Evolutionary conservation across 495 filamentous ascomycete species (phyloP).

Genomic region (Hapsidospora chrysogenum): DNA sequence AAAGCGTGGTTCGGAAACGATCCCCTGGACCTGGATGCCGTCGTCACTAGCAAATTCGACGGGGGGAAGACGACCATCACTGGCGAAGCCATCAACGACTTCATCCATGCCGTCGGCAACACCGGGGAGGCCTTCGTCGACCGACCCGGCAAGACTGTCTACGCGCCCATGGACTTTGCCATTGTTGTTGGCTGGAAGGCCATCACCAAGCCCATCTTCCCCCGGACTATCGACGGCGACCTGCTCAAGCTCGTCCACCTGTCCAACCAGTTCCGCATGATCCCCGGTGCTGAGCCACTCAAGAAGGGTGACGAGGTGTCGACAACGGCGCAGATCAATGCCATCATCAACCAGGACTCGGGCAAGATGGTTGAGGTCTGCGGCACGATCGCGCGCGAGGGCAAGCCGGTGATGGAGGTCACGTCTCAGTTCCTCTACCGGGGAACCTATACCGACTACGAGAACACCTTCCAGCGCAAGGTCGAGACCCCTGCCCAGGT

Average conservation of each 20-base stretch:
- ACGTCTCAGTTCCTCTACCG: slow-evolving; percentile 96
- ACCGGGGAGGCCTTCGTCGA: slow-evolving; percentile 98
- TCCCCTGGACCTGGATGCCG: slow-evolving; percentile 61
- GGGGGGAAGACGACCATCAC: slow-evolving; percentile 78
- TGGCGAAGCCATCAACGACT: slow-evolving; percentile 85
- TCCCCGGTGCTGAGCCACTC: slow-evolving; percentile 84
- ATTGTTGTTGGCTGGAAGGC: slow-evolving; percentile 94
- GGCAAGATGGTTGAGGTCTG: slow-evolving; percentile 99
- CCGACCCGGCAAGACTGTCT: slow-evolving; percentile 84
- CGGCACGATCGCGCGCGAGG: slow-evolving; percentile 80
- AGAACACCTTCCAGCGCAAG: slow-evolving; percentile 98
- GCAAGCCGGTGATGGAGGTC: slow-evolving; percentile 90
- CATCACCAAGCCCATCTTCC: slow-evolving; percentile 89
- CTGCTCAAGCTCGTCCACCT: slow-evolving; percentile 80
- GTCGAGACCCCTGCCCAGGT: slow-evolving; percentile 90
- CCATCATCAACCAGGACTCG: slow-evolving; percentile 93
- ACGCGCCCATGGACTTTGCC: slow-evolving; percentile 94
- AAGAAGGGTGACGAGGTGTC: slow-evolving; percentile 87
- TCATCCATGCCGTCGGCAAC: slow-evolving; percentile 95
- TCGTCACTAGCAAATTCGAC: slow-evolving; percentile 72
- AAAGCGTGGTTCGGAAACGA: slow-evolving; percentile 90
- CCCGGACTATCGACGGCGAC: slow-evolving; percentile 74
- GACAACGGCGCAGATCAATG: slow-evolving; percentile 91
- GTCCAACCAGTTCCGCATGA: slow-evolving; percentile 94
- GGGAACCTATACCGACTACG: slow-evolving; percentile 77